Evolutionary conservation across 306 rosid species (phyloP).

Genomic region (Hippophae rhamnoides): DNA sequence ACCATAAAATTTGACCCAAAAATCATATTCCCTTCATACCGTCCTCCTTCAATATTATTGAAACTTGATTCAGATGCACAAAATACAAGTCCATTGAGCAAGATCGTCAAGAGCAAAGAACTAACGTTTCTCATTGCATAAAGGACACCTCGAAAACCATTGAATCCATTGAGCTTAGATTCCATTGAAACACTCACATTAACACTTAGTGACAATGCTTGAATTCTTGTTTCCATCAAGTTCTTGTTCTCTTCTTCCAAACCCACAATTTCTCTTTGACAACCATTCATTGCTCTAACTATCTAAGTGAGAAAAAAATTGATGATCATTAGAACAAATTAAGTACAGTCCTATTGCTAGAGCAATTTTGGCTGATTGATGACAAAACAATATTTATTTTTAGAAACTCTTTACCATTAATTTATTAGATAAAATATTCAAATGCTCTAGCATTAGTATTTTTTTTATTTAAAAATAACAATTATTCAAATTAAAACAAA

Average conservation of each 20-base stretch:
- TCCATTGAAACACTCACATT: constrained; percentile 25
- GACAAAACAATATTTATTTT: too few species aligned
- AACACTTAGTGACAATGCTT: constrained; percentile 36
- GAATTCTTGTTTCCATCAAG: constrained; percentile 57
- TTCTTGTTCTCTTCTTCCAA: constrained; percentile 68
- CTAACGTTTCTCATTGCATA: constrained; percentile 65
- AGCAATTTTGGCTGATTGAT: too few species aligned
- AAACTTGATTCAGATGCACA: constrained; percentile 60
- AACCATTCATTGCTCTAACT: constrained; percentile 42
- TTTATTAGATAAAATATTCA: too few species aligned
- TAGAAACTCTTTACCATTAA: too few species aligned
- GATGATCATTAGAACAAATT: background rate
- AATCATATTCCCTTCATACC: constrained; percentile 24
- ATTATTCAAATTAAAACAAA: too few species aligned
- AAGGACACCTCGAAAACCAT: constrained; percentile 74
- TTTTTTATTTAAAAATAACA: too few species aligned
- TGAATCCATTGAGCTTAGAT: constrained; percentile 63
- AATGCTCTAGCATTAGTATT: too few species aligned
- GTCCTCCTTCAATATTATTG: constrained; percentile 8
- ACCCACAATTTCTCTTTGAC: constrained; percentile 56
- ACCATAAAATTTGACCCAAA: constrained; percentile 51
- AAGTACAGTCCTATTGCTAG: too few species aligned
- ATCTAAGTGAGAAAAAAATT: constrained; percentile 23
- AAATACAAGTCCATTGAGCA: constrained; percentile 46
- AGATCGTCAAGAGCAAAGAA: constrained; percentile 57